A percentile compares a stretch with the other conserved stretches of the same genome.
Evolutionary conservation across 2,329 filamentous ascomycete genomes (phyloP).

Genomic region (Penicillium hordei): DNA sequence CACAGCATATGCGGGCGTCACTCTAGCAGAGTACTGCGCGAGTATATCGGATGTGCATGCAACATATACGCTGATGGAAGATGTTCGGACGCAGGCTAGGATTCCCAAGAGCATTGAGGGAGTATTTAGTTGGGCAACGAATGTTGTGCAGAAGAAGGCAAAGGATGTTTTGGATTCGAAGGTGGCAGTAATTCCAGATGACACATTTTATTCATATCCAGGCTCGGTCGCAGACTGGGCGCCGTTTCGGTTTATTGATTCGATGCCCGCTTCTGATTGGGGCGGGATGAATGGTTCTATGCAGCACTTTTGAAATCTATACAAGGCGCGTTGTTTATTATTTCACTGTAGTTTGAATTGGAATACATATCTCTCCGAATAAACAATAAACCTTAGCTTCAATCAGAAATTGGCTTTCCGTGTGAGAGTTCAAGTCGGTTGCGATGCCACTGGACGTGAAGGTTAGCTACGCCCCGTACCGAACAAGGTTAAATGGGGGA

Average conservation of each 20-base stretch:
- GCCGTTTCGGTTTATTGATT: slow-evolving; percentile 13
- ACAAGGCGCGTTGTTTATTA: background rate
- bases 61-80: slow-evolving; percentile 12
- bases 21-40: slow-evolving; percentile 7
- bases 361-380: background rate
- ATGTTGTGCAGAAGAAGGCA: slow-evolving; percentile 10
- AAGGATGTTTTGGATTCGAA: slow-evolving; percentile 6
- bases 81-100: slow-evolving; percentile 7
- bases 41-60: slow-evolving; percentile 9
- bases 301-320: slow-evolving; percentile 1
- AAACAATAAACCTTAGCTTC: background rate
- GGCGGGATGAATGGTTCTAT: slow-evolving; percentile 5
- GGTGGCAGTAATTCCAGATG: background rate
- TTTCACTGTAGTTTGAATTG: background rate
- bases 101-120: slow-evolving; percentile 12
- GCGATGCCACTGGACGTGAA: slow-evolving; percentile 22
- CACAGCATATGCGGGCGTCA: slow-evolving; percentile 9
- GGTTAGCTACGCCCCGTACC: background rate
- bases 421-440: slow-evolving; percentile 20
- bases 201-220: slow-evolving; percentile 7
- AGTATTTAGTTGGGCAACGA: slow-evolving; percentile 9
- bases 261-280: slow-evolving; percentile 6
- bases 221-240: slow-evolving; percentile 9
- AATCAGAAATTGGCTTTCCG: background rate
- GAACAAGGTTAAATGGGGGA: background rate